A percentile compares a stretch with the other conserved stretches of the same genome.
Conservation (phyloP, 2,329 filamentous ascomycete species). For the Leptodontidium sp. region DNA sequence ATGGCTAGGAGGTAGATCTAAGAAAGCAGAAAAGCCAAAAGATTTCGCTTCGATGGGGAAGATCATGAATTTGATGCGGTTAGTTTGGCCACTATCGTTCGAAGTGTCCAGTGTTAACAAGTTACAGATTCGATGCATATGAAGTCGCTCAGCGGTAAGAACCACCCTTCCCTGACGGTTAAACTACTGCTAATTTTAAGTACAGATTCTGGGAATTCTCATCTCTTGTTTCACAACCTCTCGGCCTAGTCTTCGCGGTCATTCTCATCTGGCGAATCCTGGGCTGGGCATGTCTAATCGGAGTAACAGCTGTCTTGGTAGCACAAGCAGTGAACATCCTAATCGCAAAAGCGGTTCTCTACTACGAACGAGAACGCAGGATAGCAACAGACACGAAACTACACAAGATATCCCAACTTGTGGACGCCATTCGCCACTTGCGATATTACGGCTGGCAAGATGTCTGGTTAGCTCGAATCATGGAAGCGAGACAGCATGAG, state of each 20-base stretch:
- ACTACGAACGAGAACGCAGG: constrained; percentile 75
- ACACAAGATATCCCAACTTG: constrained; percentile 84
- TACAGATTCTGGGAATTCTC: constrained; percentile 84
- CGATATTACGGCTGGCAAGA: constrained; percentile 75
- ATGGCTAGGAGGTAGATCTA: constrained; percentile 33
- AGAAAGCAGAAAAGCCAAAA: constrained; percentile 48
- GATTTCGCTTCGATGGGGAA: constrained; percentile 84
- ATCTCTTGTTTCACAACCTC: constrained; percentile 75
- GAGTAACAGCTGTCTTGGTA: constrained; percentile 72
- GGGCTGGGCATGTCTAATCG: constrained; percentile 80
- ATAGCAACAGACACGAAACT: constrained; percentile 79
- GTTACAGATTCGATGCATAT: constrained; percentile 68
- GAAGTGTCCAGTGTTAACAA: constrained; percentile 17
- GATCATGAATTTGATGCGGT: constrained; percentile 86
- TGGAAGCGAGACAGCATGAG: constrained; percentile 73
- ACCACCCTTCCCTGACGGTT: neutral
- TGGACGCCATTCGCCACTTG: constrained; percentile 61
- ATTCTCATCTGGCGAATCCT: constrained; percentile 80
- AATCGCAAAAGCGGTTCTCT: constrained; percentile 71
- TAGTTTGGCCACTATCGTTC: constrained; percentile 37
- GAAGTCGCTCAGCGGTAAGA: constrained; percentile 71
- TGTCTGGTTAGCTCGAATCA: constrained; percentile 74
- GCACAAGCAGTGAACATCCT: constrained; percentile 75
- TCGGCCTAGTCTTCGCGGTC: constrained; percentile 78
- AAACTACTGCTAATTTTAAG: neutral